A percentile compares a stretch with the other conserved stretches of the same genome.
These are phyloP conservation scores for Mycena belliarum DNA, from an alignment of 768 basidiomycete genomes.

Conservation along the genomic window DNA sequence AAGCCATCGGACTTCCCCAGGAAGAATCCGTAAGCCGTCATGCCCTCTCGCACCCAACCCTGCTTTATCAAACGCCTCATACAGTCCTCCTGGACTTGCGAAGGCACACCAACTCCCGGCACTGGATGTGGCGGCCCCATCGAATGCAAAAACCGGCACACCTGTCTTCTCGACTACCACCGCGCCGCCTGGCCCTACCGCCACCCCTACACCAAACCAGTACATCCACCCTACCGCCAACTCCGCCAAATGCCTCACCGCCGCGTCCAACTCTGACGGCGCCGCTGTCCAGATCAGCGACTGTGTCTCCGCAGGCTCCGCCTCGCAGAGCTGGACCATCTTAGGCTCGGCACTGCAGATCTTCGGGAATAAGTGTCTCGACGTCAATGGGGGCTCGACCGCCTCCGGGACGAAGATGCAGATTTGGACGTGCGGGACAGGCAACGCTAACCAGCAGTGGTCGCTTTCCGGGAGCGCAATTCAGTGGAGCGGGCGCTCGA, in stretches of 20 bases:
- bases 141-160: constrained; percentile 15
- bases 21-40: constrained; percentile 2
- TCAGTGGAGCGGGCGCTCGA: background rate
- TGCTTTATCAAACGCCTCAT: background rate
- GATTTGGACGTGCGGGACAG: background rate
- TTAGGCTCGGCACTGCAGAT: constrained; percentile 17
- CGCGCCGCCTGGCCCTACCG: background rate
- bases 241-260: constrained; percentile 24
- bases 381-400: constrained; percentile 8
- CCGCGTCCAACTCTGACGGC: constrained; percentile 26
- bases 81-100: constrained; percentile 12
- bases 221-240: background rate
- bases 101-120: constrained; percentile 8
- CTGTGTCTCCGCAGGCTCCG: constrained; percentile 16
- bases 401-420: background rate
- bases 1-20: constrained; percentile 26
- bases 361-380: constrained; percentile 23
- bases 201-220: background rate
- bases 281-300: constrained; percentile 23
- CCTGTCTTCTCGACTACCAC: constrained; percentile 11
- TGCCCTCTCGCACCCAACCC: no score
- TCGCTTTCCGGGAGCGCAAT: background rate
- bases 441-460: background rate
- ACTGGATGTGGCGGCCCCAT: constrained; percentile 16
- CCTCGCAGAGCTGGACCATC: constrained; percentile 25